Conservation (phyloP, 129 eudicot species). For the Lonicera japonica region DNA sequence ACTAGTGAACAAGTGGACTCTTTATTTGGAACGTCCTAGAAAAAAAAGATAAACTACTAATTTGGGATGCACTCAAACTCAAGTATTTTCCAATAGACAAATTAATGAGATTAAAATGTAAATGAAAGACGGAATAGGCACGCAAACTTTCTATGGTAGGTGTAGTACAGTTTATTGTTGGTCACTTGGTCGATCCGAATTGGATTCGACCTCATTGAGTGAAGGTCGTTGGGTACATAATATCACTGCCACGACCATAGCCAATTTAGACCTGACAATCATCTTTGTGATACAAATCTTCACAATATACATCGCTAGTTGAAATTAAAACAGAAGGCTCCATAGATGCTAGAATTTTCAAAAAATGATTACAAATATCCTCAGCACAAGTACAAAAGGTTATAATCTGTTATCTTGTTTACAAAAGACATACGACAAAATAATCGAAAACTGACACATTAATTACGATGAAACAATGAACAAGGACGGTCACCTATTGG, state of each 20-base stretch:
- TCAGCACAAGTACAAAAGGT: neutral
- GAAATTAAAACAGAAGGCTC: neutral
- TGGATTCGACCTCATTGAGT: too few species aligned
- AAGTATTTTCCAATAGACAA: too few species aligned
- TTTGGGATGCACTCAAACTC: too few species aligned
- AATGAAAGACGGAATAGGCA: too few species aligned
- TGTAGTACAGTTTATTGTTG: too few species aligned
- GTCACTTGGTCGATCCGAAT: too few species aligned
- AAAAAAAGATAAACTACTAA: too few species aligned
- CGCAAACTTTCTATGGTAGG: too few species aligned
- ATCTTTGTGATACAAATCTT: neutral
- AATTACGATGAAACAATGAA: slow-evolving; percentile 23
- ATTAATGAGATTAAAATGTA: too few species aligned
- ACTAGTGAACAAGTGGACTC: too few species aligned
- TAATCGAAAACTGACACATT: neutral
- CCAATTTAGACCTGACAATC: slow-evolving; percentile 1
- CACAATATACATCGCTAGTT: slow-evolving; percentile 1
- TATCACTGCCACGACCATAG: neutral
- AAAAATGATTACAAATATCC: neutral
- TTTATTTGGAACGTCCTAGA: too few species aligned
- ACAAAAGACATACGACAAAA: neutral
- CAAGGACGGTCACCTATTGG: slow-evolving; percentile 5
- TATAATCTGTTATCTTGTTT: neutral
- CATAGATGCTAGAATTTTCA: neutral
- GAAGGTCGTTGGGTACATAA: too few species aligned